These are phyloP conservation scores for Fusarium succisae DNA, from an alignment of 2,329 filamentous ascomycete species.

Conservation along the genomic window DNA sequence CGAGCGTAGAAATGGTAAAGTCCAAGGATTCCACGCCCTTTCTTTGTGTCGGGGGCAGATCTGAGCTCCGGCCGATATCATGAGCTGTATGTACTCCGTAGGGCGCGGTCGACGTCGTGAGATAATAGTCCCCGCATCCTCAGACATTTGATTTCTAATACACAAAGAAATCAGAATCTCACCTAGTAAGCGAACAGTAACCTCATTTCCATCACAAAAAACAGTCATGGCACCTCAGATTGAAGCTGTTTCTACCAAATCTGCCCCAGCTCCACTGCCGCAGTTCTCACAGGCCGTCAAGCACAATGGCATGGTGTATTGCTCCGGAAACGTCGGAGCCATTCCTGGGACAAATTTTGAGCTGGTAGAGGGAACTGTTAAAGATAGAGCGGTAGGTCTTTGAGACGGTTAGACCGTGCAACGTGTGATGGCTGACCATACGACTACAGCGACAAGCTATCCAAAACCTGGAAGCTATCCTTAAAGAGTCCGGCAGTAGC, in stretches of 20 bases:
- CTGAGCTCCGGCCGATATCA: neutral
- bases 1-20: neutral
- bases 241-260: neutral
- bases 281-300: slow-evolving; percentile 70
- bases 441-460: neutral
- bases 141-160: neutral
- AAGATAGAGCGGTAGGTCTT: neutral
- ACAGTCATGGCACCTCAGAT: neutral
- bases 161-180: neutral
- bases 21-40: neutral
- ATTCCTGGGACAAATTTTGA: slow-evolving; percentile 60
- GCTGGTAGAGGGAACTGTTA: slow-evolving; percentile 61
- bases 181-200: neutral
- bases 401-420: neutral
- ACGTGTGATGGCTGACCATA: neutral
- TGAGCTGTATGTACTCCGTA: neutral
- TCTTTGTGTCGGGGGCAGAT: neutral
- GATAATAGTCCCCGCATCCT: neutral
- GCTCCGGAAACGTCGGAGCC: slow-evolving; percentile 70
- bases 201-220: neutral
- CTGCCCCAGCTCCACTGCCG: slow-evolving; percentile 48
- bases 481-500: slow-evolving; percentile 67
- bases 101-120: neutral
- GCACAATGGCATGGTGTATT: slow-evolving; percentile 75
- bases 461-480: slow-evolving; percentile 50